Evolutionary conservation across 495 filamentous ascomycete genomes (phyloP).

Genomic region (Rhypophila decipiens): DNA sequence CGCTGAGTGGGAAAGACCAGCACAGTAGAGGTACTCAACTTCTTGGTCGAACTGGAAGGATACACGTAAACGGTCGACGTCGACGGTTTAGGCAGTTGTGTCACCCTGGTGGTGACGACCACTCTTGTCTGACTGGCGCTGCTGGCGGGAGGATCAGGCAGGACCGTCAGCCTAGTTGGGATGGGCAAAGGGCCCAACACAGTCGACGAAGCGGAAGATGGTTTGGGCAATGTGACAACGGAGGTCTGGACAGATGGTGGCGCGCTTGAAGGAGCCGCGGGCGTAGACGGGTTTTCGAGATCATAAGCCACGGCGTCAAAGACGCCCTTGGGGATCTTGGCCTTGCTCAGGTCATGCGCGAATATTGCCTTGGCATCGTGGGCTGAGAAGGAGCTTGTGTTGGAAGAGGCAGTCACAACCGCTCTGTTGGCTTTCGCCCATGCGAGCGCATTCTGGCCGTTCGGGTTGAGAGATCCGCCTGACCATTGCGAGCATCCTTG

Average conservation of each 20-base stretch:
- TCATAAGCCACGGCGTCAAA: slow-evolving; percentile 24
- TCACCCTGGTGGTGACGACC: slow-evolving; percentile 9
- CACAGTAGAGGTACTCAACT: background rate
- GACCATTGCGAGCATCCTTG: slow-evolving; percentile 36
- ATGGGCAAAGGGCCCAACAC: background rate
- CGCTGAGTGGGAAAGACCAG: background rate
- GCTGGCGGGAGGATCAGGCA: background rate
- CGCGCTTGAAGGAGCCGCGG: background rate
- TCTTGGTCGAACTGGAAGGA: no score
- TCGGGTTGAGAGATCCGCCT: slow-evolving; percentile 23
- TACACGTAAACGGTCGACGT: slow-evolving; percentile 1
- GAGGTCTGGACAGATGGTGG: background rate
- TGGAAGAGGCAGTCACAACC: slow-evolving; percentile 14
- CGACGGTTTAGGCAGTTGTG: slow-evolving; percentile 2
- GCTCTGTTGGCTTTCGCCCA: slow-evolving; percentile 20
- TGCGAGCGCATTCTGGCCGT: slow-evolving; percentile 19
- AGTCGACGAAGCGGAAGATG: background rate
- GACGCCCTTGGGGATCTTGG: slow-evolving; percentile 21
- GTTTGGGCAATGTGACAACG: background rate
- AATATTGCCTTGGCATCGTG: slow-evolving; percentile 20
- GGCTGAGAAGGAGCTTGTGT: slow-evolving; percentile 19
- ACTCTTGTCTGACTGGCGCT: slow-evolving; percentile 1
- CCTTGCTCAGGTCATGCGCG: slow-evolving; percentile 21
- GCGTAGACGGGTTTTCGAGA: slow-evolving; percentile 1
- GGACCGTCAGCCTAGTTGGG: background rate